phyloP scores from a whole-genome alignment of 2,329 filamentous ascomycete genomes.

The Talaromyces piceae region DNA sequence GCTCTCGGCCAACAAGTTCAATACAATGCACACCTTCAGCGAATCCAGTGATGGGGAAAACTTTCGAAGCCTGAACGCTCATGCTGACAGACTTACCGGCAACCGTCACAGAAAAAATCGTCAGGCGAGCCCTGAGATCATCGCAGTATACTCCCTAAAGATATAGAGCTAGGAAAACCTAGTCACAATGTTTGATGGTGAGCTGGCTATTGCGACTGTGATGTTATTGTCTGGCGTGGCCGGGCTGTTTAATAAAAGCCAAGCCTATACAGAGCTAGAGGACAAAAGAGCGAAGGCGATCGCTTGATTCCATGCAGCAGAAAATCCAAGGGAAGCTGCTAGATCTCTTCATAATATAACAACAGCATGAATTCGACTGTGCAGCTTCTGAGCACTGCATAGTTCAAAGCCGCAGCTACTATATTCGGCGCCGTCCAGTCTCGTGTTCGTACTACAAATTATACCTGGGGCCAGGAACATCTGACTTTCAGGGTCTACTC shows the following conservation, averaged over 20 bases:
- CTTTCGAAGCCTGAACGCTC: constrained; percentile 17
- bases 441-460: constrained; percentile 1
- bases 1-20: no score
- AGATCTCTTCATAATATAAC: constrained; percentile 24
- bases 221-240: constrained; percentile 11
- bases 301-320: constrained; percentile 33
- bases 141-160: constrained; percentile 9
- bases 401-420: constrained; percentile 30
- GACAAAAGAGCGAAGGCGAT: constrained; percentile 34
- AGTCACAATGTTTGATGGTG: background rate
- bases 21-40: no score
- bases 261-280: constrained; percentile 13
- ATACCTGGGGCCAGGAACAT: constrained; percentile 25
- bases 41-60: background rate
- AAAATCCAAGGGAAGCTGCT: constrained; percentile 28
- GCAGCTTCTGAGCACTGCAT: constrained; percentile 29
- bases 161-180: background rate
- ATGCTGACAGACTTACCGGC: constrained; percentile 16
- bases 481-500: constrained; percentile 17
- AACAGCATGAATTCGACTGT: constrained; percentile 29
- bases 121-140: constrained; percentile 7
- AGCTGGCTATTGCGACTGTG: constrained; percentile 6
- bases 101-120: constrained; percentile 12
- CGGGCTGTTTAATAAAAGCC: constrained; percentile 1
- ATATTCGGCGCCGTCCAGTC: constrained; percentile 27